These are phyloP conservation scores for Russula abietina DNA, from an alignment of 768 basidiomycete genomes.

Conservation along the genomic window DNA sequence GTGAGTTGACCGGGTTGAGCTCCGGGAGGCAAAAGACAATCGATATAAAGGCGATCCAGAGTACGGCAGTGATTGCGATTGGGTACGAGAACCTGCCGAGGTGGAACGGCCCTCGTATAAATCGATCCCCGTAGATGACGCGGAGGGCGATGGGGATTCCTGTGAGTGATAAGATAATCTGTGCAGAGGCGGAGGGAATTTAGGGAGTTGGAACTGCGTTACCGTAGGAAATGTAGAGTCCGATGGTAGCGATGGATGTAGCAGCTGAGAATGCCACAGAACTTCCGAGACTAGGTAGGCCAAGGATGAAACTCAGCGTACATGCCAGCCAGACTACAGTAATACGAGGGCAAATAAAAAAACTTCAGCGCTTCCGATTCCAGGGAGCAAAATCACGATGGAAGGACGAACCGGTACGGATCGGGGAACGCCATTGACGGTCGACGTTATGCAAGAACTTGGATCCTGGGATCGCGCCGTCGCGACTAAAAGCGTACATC, in stretches of 20 bases:
- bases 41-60: constrained; percentile 68
- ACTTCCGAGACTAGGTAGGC: constrained; percentile 66
- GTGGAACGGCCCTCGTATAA: constrained; percentile 67
- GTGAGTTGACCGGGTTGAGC: constrained; percentile 59
- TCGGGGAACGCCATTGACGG: constrained; percentile 51
- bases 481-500: constrained; percentile 78
- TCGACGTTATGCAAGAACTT: constrained; percentile 62
- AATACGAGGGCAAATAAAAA: background rate
- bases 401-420: constrained; percentile 50
- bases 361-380: background rate
- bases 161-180: constrained; percentile 23
- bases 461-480: constrained; percentile 66
- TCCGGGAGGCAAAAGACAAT: constrained; percentile 70
- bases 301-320: constrained; percentile 67
- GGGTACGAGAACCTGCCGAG: constrained; percentile 59
- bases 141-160: constrained; percentile 66
- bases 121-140: constrained; percentile 52
- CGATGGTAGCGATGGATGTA: constrained; percentile 63
- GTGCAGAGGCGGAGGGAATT: too few species aligned
- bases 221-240: constrained; percentile 73
- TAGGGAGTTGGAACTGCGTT: constrained; percentile 14
- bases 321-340: constrained; percentile 84
- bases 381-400: background rate
- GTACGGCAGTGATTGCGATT: constrained; percentile 48
- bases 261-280: constrained; percentile 59